Evolutionary conservation across 2,329 filamentous ascomycete species (phyloP), one percentile per base, ranked within the genome.

Genomic region (Aspergillus novofumigatus): DNA sequence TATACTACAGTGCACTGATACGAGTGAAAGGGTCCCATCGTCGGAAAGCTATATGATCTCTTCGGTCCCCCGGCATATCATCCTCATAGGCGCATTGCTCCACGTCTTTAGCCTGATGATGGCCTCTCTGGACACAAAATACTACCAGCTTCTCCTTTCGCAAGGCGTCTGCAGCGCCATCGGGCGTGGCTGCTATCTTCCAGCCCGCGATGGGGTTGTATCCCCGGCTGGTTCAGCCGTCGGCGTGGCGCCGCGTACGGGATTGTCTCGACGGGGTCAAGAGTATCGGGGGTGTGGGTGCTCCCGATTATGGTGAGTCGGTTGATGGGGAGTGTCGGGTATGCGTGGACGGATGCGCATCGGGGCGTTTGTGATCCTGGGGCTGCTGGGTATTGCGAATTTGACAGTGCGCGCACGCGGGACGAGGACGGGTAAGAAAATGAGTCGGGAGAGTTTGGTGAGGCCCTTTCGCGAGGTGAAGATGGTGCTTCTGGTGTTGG

Each of bases 21-120:
- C 23, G 23, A 23, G 23, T 25, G 23, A 25, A 25, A 25, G 25
- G 25, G 25, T 4, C 25, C 25, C 25, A 25, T 89, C 7, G 80
- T 86, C n/a, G 87, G 87, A 1, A 83, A 81, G 44, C 49, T 87
- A 0, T 88, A 81, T 62, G 88, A 90, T 64, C 82, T 77, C 55
- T 82, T 84, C 56, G 87, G 87, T n/a, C 0, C 84, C 86, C 0
- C 78, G 81, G 28, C 79, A 74, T 48, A 54, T 89, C 1, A 67
- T 84, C 1, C 45, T 82, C 0, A 65, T 73, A 29, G 83, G 83
- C 21, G 78, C 77, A 3, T 73, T 84, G 54, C 65, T 85, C 54
- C 81, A 85, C 58, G 79, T 84, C 53, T 82, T 85, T 54, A 81
- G 82, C 3, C 70, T 85, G 25, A 84, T 85, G 81, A 85, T 85